A percentile compares a stretch with the other conserved stretches of the same genome.
phyloP scores from a whole-genome alignment of 441 rosid species.

The Syzygium syzygioides region DNA sequence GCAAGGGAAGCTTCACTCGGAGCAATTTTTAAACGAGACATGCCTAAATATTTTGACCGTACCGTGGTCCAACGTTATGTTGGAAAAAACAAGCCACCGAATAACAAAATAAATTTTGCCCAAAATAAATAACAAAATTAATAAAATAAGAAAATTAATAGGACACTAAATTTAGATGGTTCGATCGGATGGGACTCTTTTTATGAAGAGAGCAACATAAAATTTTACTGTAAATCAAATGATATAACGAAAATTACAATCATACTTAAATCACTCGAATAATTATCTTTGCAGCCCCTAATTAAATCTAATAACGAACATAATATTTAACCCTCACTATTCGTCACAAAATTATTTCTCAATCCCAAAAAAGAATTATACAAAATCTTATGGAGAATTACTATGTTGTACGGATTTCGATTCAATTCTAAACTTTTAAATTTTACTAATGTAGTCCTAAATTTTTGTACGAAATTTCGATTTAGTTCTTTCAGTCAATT shows the following conservation, averaged over 20 bases:
- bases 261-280: background rate
- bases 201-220: too few relatives aligned
- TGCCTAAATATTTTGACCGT: background rate
- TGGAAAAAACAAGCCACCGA: too few relatives aligned
- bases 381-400: background rate
- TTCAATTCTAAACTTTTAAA: background rate
- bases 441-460: background rate
- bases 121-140: background rate
- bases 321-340: background rate
- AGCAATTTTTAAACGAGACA: background rate
- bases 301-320: background rate
- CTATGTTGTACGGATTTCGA: rapidly evolving
- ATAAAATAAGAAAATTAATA: background rate
- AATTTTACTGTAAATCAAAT: too few relatives aligned
- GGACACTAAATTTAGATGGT: too few relatives aligned
- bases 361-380: background rate
- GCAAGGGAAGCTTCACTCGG: background rate
- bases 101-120: too few relatives aligned
- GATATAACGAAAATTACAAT: background rate
- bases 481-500: rapidly evolving
- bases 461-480: background rate
- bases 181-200: too few relatives aligned
- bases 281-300: background rate
- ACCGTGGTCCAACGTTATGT: too few relatives aligned
- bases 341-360: background rate